Evolutionary conservation across 2,329 filamentous ascomycete species (phyloP), one percentile per base, ranked within the genome.

Genomic region (Coleophoma crateriformis): DNA sequence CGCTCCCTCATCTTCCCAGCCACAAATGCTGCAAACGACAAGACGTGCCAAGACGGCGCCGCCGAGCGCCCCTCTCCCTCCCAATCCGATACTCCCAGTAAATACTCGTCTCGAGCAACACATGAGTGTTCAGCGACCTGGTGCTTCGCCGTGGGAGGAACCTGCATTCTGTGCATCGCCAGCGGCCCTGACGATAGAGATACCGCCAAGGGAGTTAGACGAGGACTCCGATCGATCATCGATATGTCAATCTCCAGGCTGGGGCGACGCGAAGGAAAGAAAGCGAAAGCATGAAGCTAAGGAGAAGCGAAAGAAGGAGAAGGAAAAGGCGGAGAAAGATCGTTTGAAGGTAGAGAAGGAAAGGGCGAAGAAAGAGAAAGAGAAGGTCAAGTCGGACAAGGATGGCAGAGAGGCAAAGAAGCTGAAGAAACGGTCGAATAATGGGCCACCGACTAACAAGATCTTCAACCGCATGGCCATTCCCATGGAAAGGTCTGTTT

Each of bases 211-310:
- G n/a, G 42, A 37, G 10, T 51, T 38, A 20, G 56, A 55, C 8
- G 41, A 52, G 17, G 53, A 54, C 5, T 62, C 63, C 14, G 61
- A 61, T 35, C 48, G 47, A n/a, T 64, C 63, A 5, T 64, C 62
- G 0, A 78, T 82, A 48, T 84, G 81, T 53, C 77, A 81, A 49
- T 84, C 81, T 1, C 81, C 81, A 2, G 81, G 74, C 49, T 84
- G 81, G 81, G 79, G 82, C 54, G 74, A 77, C 19, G 78, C 78
- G 55, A 78, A 78, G 56, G 71, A 72, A 2, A 71, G 74, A 19
- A 67, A 63, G 49, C 73, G 68, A 47, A 73, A 67, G 54, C 72
- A 73, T 43, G 70, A 73, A 50, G 78, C 78, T 56, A 71, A 72
- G 3, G 71, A 74, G 17, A 67, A 63, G 49, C 73, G 68, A 47